Evolutionary conservation across 2,329 filamentous ascomycete species (phyloP), one percentile per base, ranked within the genome.

Genomic region (Ceratocystiopsis brevicomis): DNA sequence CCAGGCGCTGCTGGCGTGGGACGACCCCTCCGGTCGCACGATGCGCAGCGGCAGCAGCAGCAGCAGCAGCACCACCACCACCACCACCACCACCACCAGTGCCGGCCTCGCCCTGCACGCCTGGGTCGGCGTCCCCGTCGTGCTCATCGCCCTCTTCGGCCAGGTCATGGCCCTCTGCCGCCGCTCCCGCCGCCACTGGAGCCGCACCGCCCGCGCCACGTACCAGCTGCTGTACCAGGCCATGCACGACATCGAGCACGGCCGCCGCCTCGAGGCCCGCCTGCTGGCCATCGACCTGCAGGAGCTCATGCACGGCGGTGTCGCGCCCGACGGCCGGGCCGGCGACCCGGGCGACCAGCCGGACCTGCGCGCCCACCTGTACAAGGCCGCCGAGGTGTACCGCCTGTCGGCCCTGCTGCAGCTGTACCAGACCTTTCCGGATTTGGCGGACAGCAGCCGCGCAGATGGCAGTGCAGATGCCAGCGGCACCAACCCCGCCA

Each of bases 51-150:
- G n/a, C n/a, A n/a, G n/a, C n/a, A n/a, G n/a, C n/a, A n/a, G n/a
- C n/a, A n/a, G n/a, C n/a, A n/a, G n/a, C n/a, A n/a, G n/a, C n/a
- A n/a, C n/a, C n/a, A n/a, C n/a, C n/a, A n/a, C n/a, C n/a, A n/a
- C n/a, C n/a, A n/a, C n/a, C n/a, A n/a, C n/a, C n/a, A n/a, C 21
- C 8, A 21, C 4, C 21, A 21, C 4, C 21, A 36, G 3, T 15
- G 21, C 16, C 16, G 30, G 44, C 34, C 39, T 48, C 30, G 40
- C 32, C 11, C 53, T 56, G 2, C 61, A 63, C 44, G 56, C 61
- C 0, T 63, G 61, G 61, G 61, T 57, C 0, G 61, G 61, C 0
- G 55, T 62, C 5, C 61, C 61, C 0, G 53, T 57, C 0, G 48
- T 50, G 0, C 52, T 59, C 0, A 56, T 57, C 1, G 53, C 53